A percentile compares a stretch with the other conserved stretches of the same genome.
phyloP scores from a whole-genome alignment of 441 rosid species.

The Syzygium malaccense region DNA sequence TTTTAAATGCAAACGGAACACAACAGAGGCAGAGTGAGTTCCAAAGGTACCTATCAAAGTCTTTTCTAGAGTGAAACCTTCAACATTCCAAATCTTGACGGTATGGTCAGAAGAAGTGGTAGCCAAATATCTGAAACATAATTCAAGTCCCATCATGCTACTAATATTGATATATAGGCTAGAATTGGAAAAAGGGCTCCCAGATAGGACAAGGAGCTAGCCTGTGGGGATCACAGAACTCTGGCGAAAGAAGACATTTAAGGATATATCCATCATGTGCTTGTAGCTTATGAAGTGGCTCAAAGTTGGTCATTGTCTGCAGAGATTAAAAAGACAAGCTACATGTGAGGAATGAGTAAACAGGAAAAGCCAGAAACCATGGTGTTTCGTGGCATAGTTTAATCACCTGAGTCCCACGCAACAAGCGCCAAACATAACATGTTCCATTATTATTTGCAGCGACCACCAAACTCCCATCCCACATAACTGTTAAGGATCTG shows the following conservation, averaged over 20 bases:
- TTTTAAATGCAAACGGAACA: neutral
- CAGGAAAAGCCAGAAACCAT: neutral
- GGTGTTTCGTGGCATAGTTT: neutral
- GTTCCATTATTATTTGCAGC: slow-evolving; percentile 94
- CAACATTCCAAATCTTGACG: slow-evolving; percentile 99
- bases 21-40: neutral
- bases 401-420: slow-evolving; percentile 70
- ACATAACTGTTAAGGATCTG: slow-evolving; percentile 84
- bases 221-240: slow-evolving; percentile 78
- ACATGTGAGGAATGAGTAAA: slow-evolving; percentile 3
- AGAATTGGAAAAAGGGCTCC: neutral
- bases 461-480: slow-evolving; percentile 93
- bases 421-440: slow-evolving; percentile 90
- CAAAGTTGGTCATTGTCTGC: slow-evolving; percentile 92
- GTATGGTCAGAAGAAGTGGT: slow-evolving; percentile 92
- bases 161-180: neutral
- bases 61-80: slow-evolving; percentile 89
- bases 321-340: neutral
- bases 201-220: slow-evolving; percentile 10
- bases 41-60: slow-evolving; percentile 45
- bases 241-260: slow-evolving; percentile 91
- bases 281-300: slow-evolving; percentile 95
- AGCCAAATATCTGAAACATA: slow-evolving; percentile 65
- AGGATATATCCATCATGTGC: slow-evolving; percentile 87
- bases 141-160: neutral